Evolutionary conservation across 1,139 yeast species (phyloP).

Genomic region (Hanseniaspora sp.): DNA sequence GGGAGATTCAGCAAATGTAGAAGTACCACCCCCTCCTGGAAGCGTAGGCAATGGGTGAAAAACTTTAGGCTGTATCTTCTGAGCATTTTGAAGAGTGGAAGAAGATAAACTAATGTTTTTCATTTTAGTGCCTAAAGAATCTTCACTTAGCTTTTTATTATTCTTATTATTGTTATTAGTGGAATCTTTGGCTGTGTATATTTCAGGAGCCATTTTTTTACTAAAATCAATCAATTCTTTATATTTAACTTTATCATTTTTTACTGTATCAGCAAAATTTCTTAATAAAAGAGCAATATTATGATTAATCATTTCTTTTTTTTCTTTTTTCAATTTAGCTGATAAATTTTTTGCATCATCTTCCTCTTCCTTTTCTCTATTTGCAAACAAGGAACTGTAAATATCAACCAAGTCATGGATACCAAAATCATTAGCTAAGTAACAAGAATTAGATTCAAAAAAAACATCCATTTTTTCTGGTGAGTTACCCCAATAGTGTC

Average conservation of each 20-base stretch:
- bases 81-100: neutral
- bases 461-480: conserved; percentile 41
- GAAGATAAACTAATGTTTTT: neutral
- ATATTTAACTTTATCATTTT: conserved; percentile 4
- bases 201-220: neutral
- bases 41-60: conserved; percentile 1
- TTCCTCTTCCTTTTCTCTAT: conserved; percentile 2
- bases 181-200: neutral
- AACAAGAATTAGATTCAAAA: conserved; percentile 39
- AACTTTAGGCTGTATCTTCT: neutral
- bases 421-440: conserved; percentile 37
- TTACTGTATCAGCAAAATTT: conserved; percentile 35
- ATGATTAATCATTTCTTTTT: conserved; percentile 23
- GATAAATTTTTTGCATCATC: conserved; percentile 23
- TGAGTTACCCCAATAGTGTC: conserved; percentile 56
- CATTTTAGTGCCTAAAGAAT: neutral
- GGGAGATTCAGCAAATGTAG: neutral
- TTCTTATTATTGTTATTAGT: neutral
- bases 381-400: conserved; percentile 44
- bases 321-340: neutral
- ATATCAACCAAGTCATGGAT: conserved; percentile 40
- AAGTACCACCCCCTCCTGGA: conserved; percentile 2
- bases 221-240: neutral
- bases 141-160: too few relatives aligned
- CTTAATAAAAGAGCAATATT: conserved; percentile 35